These are phyloP conservation scores for Seiridium cupressi DNA, from an alignment of 2,329 filamentous ascomycete species.

Conservation along the genomic window DNA sequence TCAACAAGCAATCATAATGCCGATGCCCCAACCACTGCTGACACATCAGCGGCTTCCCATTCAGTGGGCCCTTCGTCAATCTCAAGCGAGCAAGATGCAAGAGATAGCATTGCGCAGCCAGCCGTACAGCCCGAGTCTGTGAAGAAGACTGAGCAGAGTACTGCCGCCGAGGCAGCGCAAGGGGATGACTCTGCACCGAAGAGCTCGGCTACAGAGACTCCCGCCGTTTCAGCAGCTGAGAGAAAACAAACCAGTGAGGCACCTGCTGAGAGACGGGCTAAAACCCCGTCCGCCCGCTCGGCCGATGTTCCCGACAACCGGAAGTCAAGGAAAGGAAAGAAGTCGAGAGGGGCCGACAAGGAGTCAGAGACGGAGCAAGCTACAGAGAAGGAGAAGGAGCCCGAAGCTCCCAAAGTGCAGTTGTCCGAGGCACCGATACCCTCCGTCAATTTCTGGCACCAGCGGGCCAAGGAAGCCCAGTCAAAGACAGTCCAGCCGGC, in stretches of 20 bases:
- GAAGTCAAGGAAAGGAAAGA: conserved; percentile 63
- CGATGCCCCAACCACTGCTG: conserved; percentile 28
- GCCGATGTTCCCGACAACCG: conserved; percentile 67
- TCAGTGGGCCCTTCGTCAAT: conserved; percentile 33
- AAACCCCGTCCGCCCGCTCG: conserved; percentile 59
- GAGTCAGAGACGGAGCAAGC: conserved; percentile 52
- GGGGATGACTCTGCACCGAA: background rate
- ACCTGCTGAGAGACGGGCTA: conserved; percentile 43
- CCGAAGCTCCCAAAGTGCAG: conserved; percentile 58
- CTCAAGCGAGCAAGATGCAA: conserved; percentile 33
- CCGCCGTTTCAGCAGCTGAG: conserved; percentile 12
- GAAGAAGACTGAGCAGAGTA: background rate
- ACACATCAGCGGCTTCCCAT: conserved; percentile 30
- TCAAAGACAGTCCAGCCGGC: background rate
- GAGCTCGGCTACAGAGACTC: conserved; percentile 12
- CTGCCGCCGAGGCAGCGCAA: background rate
- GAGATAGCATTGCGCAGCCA: conserved; percentile 19
- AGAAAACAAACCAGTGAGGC: conserved; percentile 19
- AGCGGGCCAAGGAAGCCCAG: conserved; percentile 43
- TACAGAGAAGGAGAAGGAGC: conserved; percentile 56
- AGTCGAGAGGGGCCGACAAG: conserved; percentile 49
- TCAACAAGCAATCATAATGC: conserved; percentile 30
- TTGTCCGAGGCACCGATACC: conserved; percentile 82
- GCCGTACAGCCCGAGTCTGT: conserved; percentile 17
- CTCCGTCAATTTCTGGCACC: conserved; percentile 82